A percentile compares a stretch with the other conserved stretches of the same genome.
Evolutionary conservation across 2,329 filamentous ascomycete species (phyloP).

Genomic region (Sclerotinia sclerotiorum): DNA sequence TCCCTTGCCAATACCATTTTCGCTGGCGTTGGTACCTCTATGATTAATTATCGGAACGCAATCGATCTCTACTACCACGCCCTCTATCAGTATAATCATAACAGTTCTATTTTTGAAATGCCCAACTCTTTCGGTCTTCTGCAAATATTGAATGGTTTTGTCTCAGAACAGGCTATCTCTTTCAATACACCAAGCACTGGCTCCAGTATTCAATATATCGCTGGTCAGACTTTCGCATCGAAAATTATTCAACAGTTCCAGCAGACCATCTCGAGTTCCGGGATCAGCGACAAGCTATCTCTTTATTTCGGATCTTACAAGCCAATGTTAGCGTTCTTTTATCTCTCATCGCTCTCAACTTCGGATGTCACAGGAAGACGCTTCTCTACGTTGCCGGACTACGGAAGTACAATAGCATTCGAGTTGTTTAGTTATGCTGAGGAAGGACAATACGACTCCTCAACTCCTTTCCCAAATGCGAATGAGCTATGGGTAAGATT

Average conservation of each 20-base stretch:
- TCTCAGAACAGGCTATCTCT: constrained; percentile 64
- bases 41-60: constrained; percentile 45
- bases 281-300: constrained; percentile 49
- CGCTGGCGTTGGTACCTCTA: constrained; percentile 21
- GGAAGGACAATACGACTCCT: constrained; percentile 33
- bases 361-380: constrained; percentile 47
- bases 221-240: constrained; percentile 53
- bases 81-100: constrained; percentile 54
- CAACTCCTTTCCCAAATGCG: constrained; percentile 33
- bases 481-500: constrained; percentile 54
- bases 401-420: constrained; percentile 73
- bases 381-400: constrained; percentile 55
- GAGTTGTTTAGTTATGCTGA: constrained; percentile 56
- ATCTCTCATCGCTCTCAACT: constrained; percentile 47
- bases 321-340: constrained; percentile 57
- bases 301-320: constrained; percentile 56
- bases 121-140: constrained; percentile 46
- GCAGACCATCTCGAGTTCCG: constrained; percentile 42
- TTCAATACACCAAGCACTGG: constrained; percentile 60
- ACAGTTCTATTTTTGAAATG: constrained; percentile 48
- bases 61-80: constrained; percentile 61
- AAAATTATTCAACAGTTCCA: constrained; percentile 47
- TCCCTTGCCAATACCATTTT: constrained; percentile 32
- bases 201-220: constrained; percentile 43
- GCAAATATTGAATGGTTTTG: constrained; percentile 59